Evolutionary conservation across 805 yeast species (phyloP).

Genomic region (Candida germanica): DNA sequence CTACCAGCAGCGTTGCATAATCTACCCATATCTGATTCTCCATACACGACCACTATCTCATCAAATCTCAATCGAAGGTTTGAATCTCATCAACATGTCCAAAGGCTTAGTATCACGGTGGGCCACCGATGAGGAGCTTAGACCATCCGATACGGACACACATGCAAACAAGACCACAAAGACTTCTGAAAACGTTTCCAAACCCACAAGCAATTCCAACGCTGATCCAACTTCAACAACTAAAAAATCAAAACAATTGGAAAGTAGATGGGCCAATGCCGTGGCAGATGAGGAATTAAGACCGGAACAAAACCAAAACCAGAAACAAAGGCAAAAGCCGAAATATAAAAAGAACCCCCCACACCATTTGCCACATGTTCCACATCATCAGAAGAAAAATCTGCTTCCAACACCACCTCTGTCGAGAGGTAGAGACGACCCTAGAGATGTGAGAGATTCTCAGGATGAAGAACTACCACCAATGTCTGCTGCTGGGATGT

Average conservation of each 20-base stretch:
- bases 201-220: background rate
- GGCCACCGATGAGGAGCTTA: constrained; percentile 29
- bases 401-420: background rate
- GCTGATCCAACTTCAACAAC: background rate
- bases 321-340: background rate
- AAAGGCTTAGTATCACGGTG: constrained; percentile 25
- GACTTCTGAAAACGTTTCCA: background rate
- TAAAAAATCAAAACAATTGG: constrained; percentile 14
- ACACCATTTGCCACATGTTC: background rate
- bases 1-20: too few species aligned
- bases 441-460: background rate
- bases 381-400: too few species aligned
- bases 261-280: constrained; percentile 34
- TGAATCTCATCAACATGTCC: constrained; percentile 2
- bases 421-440: background rate
- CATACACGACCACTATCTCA: too few species aligned
- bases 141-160: background rate
- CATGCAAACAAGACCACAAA: background rate
- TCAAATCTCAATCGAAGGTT: constrained; percentile 14
- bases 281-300: constrained; percentile 1
- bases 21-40: too few species aligned
- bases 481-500: constrained; percentile 29
- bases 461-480: constrained; percentile 6
- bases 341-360: background rate
- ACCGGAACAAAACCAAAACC: background rate